Evolutionary conservation across 192 early-diverging fungal species (phyloP), one percentile per base, ranked within the genome.

Genomic region (Bifiguratus adelaidae): DNA sequence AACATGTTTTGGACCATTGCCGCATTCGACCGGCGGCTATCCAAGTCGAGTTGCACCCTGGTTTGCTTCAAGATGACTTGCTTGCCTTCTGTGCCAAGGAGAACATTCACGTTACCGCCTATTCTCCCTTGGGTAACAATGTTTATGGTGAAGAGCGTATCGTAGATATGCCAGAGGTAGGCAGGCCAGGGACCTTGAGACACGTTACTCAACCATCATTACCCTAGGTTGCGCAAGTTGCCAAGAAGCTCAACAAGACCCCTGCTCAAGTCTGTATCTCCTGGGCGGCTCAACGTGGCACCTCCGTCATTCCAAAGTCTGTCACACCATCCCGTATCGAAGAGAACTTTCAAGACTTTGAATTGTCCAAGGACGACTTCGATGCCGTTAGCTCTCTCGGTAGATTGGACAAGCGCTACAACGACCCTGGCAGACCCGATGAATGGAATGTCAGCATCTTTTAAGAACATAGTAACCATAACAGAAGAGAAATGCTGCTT

Each of bases 31-130:
- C 92, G n/a, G 78, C 77, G 25, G 82, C 77, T 36, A 77, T 83
- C 69, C 91, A 95, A 65, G 65, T 91, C 43, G 92, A 95, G 59
- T 56, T 86, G 23, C 88, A 92, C 55, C 89, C 89, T 25, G 78
- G 64, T 61, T 63, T 83, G 33, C 81, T 68, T 9, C 83, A 83
- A 47, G 54, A 52, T 21, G 81, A 81, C 36, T 71, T 95, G 15
- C 56, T 93, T 41, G 78, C 78, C 21, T 92, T 71, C 67, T 83
- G 80, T 65, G 58, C 77, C 47, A 45, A 70, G 35, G 64, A 88
- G 44, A 63, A 70, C 24, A 90, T 95, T 37, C 64, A 58, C 11
- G 50, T 90, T 26, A 88, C 85, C n/a, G 90, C 80, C 2, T 93
- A 91, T 70, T 83, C 80, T 27, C 89, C 92, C 15, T 68, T 92